Conservation (phyloP, 345 rosid species). For the Nephelium lappaceum region DNA sequence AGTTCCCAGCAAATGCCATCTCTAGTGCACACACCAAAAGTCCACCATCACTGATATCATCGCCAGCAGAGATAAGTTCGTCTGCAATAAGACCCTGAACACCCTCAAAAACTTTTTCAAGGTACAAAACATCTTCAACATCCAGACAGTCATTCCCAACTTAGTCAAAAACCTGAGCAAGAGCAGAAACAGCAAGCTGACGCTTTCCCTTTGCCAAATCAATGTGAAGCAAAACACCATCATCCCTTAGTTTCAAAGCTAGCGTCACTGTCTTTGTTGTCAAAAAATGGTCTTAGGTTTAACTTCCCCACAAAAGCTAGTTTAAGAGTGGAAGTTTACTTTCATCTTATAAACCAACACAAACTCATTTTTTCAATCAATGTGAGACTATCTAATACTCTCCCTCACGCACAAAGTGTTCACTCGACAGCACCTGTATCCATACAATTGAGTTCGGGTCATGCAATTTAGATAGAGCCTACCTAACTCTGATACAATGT, state of each 20-base stretch:
- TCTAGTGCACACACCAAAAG: conserved; percentile 70
- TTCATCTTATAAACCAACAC: no score
- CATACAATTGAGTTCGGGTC: no score
- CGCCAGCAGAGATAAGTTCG: conserved; percentile 77
- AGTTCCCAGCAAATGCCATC: conserved; percentile 96
- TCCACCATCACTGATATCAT: conserved; percentile 96
- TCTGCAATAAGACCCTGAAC: conserved; percentile 67
- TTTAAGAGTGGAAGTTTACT: no score
- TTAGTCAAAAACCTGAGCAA: conserved; percentile 86
- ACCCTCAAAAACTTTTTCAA: conserved; percentile 66
- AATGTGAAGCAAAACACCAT: no score
- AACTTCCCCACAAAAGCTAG: no score
- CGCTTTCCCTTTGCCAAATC: conserved; percentile 82
- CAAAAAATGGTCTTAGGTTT: no score
- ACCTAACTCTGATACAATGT: no score
- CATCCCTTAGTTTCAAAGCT: conserved; percentile 74
- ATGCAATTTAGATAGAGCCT: no score
- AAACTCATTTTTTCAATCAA: no score
- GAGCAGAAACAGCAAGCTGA: conserved; percentile 85
- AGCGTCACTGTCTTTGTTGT: conserved; percentile 91
- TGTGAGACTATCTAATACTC: no score
- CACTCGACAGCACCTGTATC: no score
- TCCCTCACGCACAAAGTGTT: no score
- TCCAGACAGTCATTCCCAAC: conserved; percentile 85
- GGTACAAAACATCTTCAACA: conserved; percentile 75